Base-by-base conservation (phyloP, 2,329 filamentous ascomycete genomes). In the Paraconiothyrium brasiliense region DNA sequence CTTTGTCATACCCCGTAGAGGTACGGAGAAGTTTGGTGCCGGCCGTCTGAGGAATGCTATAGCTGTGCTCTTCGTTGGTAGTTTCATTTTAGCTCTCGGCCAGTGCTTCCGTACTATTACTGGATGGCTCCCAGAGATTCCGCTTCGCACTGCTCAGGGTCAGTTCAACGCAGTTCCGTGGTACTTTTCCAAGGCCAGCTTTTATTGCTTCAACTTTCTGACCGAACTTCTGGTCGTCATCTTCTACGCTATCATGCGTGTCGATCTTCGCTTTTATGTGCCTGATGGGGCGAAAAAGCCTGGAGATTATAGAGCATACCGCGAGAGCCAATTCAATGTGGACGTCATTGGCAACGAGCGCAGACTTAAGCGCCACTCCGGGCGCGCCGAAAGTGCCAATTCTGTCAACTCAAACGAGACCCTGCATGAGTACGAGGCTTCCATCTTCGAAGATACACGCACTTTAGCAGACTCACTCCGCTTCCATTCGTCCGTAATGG, bases 171-270 rank as follows among this genome's bases (percentile, higher is more conserved):
- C 59, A 9, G 8, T 64, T 24, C 89, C 89, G 4, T 92, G 90
- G 88, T 95, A 90, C 75, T 85, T 92, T 68, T 82, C 82, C 72
- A 92, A 90, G 74, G 85, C 88, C 3, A 88, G 86, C 75, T 97
- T 93, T 82, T 97, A 95, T 80, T 79, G 86, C 72, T 92, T 96
- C 82, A 92, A 92, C 80, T 96, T 92, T 71, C 82, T 81, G 24
- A 84, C 93, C 37, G 93, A 97, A 77, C 80, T 94, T 52, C 72
- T 90, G 14, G 88, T 93, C 47, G 83, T 94, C 11, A 85, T 84
- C 54, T 80, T 89, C 11, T 94, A 91, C 78, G 84, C 89, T 0
- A 67, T 91, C 14, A 78, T 84, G 11, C 86, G 93, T 41, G 88
- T 96, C 63, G 93, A 97, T 74, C 84, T 85, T 61, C 87, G 91